phyloP scores from a whole-genome alignment of 1,284 basidiomycete genomes.

The Ceratobasidium sp. region DNA sequence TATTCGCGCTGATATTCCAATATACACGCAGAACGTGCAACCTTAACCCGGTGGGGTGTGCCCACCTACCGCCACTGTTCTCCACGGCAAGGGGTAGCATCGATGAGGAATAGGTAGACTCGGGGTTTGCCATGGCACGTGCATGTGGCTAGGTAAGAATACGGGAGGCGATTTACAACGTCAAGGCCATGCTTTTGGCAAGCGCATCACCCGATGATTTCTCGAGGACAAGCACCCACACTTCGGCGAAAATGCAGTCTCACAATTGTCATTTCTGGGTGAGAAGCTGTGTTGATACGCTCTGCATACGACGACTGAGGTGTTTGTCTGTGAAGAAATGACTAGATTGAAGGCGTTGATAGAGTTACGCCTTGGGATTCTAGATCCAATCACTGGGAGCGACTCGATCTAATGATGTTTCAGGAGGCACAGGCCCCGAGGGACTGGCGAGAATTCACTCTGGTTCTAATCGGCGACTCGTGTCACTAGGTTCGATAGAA shows the following conservation, averaged over 20 bases:
- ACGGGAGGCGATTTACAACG: background rate
- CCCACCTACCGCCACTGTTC: no score
- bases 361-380: background rate
- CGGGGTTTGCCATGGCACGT: background rate
- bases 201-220: background rate
- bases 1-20: background rate
- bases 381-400: background rate
- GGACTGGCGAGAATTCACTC: background rate
- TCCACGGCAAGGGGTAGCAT: no score
- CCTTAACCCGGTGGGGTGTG: no score
- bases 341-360: background rate
- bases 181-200: background rate
- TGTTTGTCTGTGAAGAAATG: background rate
- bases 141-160: background rate
- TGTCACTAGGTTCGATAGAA: background rate
- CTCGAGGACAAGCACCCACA: background rate
- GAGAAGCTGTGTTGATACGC: background rate
- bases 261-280: background rate
- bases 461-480: slow-evolving; percentile 5
- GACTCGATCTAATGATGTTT: background rate
- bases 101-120: background rate
- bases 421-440: background rate
- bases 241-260: background rate
- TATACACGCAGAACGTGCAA: no score
- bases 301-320: background rate